phyloP scores from a whole-genome alignment of 2,329 filamentous ascomycete genomes.

The Diplodia sapinea region DNA sequence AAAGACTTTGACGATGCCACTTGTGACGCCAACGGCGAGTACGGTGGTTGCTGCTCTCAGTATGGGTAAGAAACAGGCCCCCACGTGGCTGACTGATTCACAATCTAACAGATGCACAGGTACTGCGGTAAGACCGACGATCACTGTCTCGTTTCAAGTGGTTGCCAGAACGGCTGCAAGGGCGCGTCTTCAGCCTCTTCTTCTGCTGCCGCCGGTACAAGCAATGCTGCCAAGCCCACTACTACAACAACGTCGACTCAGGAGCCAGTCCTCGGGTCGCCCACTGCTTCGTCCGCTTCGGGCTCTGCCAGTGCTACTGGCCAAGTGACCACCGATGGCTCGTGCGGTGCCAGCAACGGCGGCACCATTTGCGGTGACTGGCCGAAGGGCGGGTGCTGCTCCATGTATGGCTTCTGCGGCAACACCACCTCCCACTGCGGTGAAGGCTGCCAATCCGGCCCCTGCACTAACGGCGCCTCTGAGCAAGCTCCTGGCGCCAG shows the following conservation, averaged over 20 bases:
- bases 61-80: slow-evolving; percentile 34
- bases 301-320: slow-evolving; percentile 35
- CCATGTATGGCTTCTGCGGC: slow-evolving; percentile 63
- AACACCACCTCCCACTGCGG: slow-evolving; percentile 60
- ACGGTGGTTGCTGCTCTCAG: slow-evolving; percentile 37
- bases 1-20: slow-evolving; percentile 38
- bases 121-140: slow-evolving; percentile 48
- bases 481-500: slow-evolving; percentile 51
- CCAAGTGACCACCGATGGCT: slow-evolving; percentile 57
- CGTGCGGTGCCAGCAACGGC: slow-evolving; percentile 58
- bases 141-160: slow-evolving; percentile 46
- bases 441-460: slow-evolving; percentile 62
- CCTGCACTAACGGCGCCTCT: slow-evolving; percentile 52
- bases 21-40: slow-evolving; percentile 35
- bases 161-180: slow-evolving; percentile 51
- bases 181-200: slow-evolving; percentile 34
- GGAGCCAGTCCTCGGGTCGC: slow-evolving; percentile 48
- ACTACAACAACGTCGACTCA: slow-evolving; percentile 12
- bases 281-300: slow-evolving; percentile 35
- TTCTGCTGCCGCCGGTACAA: slow-evolving; percentile 34
- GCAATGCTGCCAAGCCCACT: background rate
- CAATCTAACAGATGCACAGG: slow-evolving; percentile 32
- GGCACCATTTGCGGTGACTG: slow-evolving; percentile 60
- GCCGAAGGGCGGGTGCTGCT: slow-evolving; percentile 61
- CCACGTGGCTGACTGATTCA: slow-evolving; percentile 31